Evolutionary conservation across 345 rosid genomes (phyloP).

Genomic region (Kernera saxatilis): DNA sequence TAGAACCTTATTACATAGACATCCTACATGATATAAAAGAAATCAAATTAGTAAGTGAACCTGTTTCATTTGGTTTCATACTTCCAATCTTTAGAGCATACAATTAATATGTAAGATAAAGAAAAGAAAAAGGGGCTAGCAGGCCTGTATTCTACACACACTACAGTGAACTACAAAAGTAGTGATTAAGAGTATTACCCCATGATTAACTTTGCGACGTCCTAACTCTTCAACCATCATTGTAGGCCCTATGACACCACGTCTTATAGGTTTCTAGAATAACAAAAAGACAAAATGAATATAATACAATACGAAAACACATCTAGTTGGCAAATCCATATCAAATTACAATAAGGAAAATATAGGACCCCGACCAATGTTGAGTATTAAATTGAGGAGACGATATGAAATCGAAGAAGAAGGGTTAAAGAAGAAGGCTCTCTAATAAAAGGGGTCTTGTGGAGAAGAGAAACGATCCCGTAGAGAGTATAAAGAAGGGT

Average conservation of each 20-base stretch:
- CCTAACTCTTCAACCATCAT: conserved; percentile 84
- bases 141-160: background rate
- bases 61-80: conserved; percentile 2
- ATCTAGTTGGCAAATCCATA: background rate
- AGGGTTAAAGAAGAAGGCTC: too few relatives aligned
- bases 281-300: conserved; percentile 1
- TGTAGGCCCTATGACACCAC: conserved; percentile 73
- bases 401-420: too few relatives aligned
- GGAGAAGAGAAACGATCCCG: too few relatives aligned
- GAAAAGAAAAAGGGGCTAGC: background rate
- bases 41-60: background rate
- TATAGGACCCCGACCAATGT: background rate
- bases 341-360: background rate
- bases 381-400: too few relatives aligned
- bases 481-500: too few relatives aligned
- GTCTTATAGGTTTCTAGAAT: conserved; percentile 72
- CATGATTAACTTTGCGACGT: conserved; percentile 53
- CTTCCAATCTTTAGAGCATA: background rate
- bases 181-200: conserved; percentile 42
- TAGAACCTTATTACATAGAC: conserved; percentile 67
- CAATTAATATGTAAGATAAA: background rate
- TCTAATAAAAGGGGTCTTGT: too few relatives aligned
- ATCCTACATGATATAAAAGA: conserved; percentile 50
- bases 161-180: background rate
- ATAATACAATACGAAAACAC: background rate